Percentiles rank a stretch among this genome's conserved stretches.
Conservation (phyloP, 768 basidiomycete species). For the Pleurotus salmoneostramineus region DNA sequence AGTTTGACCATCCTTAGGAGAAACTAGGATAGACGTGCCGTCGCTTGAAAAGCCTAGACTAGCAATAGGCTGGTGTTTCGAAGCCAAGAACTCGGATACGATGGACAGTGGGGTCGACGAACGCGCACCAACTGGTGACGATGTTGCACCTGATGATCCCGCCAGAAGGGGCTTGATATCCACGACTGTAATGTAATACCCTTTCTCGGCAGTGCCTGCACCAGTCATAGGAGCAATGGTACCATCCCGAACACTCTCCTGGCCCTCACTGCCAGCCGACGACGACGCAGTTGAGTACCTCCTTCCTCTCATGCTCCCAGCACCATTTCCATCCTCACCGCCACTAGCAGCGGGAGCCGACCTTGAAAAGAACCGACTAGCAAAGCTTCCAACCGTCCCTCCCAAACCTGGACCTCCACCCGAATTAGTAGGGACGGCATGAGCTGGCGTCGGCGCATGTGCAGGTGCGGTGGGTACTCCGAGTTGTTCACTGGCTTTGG, state of each 20-base stretch:
- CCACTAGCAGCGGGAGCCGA: conserved; percentile 50
- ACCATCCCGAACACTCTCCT: conserved; percentile 13
- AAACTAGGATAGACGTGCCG: conserved; percentile 48
- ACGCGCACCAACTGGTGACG: background rate
- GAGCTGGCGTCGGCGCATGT: too few relatives aligned
- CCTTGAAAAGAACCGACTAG: conserved; percentile 50
- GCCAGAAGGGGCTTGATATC: conserved; percentile 38
- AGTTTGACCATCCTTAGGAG: conserved; percentile 52
- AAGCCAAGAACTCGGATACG: conserved; percentile 47
- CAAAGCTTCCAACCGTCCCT: conserved; percentile 19
- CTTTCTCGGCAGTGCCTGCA: conserved; percentile 19
- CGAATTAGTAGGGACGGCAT: too few relatives aligned
- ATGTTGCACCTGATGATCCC: background rate
- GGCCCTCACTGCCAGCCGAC: background rate
- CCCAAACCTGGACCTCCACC: conserved; percentile 8
- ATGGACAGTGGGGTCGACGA: conserved; percentile 12
- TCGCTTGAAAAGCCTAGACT: conserved; percentile 47
- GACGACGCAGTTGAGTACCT: conserved; percentile 17
- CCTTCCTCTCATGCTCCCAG: conserved; percentile 16
- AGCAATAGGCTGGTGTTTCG: conserved; percentile 42
- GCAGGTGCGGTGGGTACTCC: conserved; percentile 6
- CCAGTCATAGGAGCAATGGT: conserved; percentile 16
- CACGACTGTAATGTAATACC: conserved; percentile 50
- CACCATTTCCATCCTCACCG: conserved; percentile 9
- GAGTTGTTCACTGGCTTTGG: conserved; percentile 5